Conservation (phyloP, 2,329 filamentous ascomycete genomes). For the Tolypocladium inflatum region DNA sequence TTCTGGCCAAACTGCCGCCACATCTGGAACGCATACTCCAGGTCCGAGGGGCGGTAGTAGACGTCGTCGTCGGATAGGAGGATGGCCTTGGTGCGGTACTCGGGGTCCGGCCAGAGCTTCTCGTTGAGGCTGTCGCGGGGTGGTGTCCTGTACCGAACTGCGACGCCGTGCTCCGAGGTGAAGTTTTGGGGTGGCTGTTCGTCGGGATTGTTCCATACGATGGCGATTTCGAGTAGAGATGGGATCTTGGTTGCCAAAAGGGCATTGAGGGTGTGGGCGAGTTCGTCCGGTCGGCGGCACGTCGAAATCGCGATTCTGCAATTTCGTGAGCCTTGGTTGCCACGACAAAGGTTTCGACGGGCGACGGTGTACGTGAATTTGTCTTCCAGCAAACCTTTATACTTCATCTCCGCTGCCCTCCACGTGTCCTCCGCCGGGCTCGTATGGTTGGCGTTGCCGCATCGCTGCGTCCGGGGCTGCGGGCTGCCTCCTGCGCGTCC, state of each 20-base stretch:
- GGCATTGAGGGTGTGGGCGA: slow-evolving; percentile 17
- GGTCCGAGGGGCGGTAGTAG: slow-evolving; percentile 25
- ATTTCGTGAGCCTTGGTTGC: background rate
- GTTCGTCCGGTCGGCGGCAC: slow-evolving; percentile 24
- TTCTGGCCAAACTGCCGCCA: slow-evolving; percentile 28
- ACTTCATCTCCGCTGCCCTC: slow-evolving; percentile 11
- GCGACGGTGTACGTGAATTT: slow-evolving; percentile 19
- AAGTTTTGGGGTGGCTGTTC: slow-evolving; percentile 16
- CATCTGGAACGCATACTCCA: slow-evolving; percentile 29
- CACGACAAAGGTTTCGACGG: background rate
- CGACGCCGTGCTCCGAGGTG: slow-evolving; percentile 17
- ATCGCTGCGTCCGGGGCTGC: background rate
- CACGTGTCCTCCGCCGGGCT: background rate
- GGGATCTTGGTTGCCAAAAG: slow-evolving; percentile 20
- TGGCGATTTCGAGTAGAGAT: slow-evolving; percentile 26
- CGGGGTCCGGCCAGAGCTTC: slow-evolving; percentile 25
- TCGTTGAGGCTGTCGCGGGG: slow-evolving; percentile 25
- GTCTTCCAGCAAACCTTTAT: slow-evolving; percentile 13
- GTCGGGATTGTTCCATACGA: slow-evolving; percentile 28
- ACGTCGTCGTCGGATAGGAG: slow-evolving; percentile 30
- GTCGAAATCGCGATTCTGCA: slow-evolving; percentile 27
- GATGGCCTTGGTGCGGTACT: slow-evolving; percentile 27
- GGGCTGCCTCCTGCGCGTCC: background rate
- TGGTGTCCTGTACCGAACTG: slow-evolving; percentile 23
- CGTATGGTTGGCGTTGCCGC: background rate